Evolutionary conservation across 75 land plant species (phyloP).

Genomic region (Cunninghamia lanceolata): DNA sequence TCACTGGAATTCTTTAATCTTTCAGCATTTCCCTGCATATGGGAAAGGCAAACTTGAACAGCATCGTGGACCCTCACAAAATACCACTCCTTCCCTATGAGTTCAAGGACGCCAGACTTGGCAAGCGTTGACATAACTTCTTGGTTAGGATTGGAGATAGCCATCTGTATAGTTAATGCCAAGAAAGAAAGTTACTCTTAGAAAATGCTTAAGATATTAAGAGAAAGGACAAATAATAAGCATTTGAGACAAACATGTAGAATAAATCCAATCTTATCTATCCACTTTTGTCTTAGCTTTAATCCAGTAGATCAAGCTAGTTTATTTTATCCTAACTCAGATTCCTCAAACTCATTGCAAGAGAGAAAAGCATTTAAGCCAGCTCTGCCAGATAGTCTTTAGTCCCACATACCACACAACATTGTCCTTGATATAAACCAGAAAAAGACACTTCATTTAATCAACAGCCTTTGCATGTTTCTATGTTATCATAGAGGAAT

Average conservation of each 20-base stretch:
- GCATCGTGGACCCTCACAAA: constrained; percentile 97
- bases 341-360: not conserved
- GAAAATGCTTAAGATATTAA: not conserved
- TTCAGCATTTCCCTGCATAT: constrained; percentile 31
- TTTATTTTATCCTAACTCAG: not conserved
- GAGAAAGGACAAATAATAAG: not conserved
- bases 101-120: constrained; percentile 64
- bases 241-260: not conserved
- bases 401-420: not conserved
- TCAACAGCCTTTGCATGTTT: not conserved
- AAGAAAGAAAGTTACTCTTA: not conserved
- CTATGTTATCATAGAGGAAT: not conserved
- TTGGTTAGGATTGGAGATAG: constrained; percentile 83
- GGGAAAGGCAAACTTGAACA: constrained; percentile 87
- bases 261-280: not conserved
- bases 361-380: not conserved
- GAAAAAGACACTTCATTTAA: not conserved
- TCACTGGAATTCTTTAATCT: not conserved
- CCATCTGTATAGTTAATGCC: constrained; percentile 49
- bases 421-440: not conserved
- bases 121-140: constrained; percentile 68
- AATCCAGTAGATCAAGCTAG: not conserved
- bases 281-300: not conserved
- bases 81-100: constrained; percentile 88
- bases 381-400: not conserved